Evolutionary conservation across 75 land plant species (phyloP), one percentile per base, ranked within the genome.

Genomic region (Sequoiadendron giganteum): DNA sequence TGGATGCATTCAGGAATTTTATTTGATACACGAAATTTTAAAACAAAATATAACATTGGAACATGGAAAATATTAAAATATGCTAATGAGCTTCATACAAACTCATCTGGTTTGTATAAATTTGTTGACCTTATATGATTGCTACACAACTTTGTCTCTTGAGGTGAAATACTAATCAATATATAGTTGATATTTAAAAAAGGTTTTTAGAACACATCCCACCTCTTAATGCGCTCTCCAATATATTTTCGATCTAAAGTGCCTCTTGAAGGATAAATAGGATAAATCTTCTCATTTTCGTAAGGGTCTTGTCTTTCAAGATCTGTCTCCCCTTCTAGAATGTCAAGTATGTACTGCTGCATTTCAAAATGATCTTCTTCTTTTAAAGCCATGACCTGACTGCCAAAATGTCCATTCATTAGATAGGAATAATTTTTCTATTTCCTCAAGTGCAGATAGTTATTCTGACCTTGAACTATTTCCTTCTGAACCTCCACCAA

Each of bases 261-360:
- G 38, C 92, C 92, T 90, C 92, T 98, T 16, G 97, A 90, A 85
- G 99, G 94, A 86, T 98, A 97, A 70, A 98, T 90, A 88, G 99
- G 95, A 89, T 93, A 95, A 30, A 95, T 92, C 88, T 91, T 93
- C 87, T 91, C 92, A 73, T 90, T 87, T 56, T 86, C 88, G 45
- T 86, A 52, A 38, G 80, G 30, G 86, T 83, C 65, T 79, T 61
- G 28, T 85, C 18, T 58, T 84, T 84, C 72, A 55, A n/a, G 30
- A 70, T 91, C 93, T 47, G 86, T 87, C 86, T 90, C 92, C 89
- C 91, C 90, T 54, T 89, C 89, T 85, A 94, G 89, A 34, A 93
- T 79, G 65, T 93, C 97, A 73, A 96, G 70, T 65, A 87, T 93
- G 86, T 95, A 96, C 34, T 95, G 97, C 87, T 91, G 90, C 90